phyloP scores from a whole-genome alignment of 2,329 filamentous ascomycete species.

The Phialophora chinensis region DNA sequence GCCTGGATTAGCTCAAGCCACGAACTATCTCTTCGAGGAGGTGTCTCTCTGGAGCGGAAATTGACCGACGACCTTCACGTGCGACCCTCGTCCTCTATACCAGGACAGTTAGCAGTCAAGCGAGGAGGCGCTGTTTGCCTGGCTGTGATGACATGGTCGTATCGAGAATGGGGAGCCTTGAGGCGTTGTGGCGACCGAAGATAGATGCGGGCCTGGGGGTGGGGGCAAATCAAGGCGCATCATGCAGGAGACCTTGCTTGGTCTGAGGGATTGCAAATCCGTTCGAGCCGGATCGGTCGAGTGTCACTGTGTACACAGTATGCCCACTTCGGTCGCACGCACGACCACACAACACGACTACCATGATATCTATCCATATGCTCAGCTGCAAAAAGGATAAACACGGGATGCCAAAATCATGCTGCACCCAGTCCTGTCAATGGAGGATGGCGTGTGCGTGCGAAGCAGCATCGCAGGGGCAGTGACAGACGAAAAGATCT shows the following conservation, averaged over 20 bases:
- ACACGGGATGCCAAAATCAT: not conserved
- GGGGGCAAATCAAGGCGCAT: not conserved
- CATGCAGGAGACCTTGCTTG: not conserved
- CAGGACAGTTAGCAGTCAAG: too few species aligned
- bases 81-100: too few species aligned
- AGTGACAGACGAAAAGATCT: not conserved
- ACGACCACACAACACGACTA: not conserved
- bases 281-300: not conserved
- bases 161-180: not conserved
- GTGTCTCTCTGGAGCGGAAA: not conserved
- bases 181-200: not conserved
- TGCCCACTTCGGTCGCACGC: not conserved
- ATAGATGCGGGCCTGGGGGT: not conserved
- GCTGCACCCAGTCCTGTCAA: not conserved
- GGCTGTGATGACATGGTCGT: not conserved
- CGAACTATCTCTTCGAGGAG: not conserved
- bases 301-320: not conserved
- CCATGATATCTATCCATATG: not conserved
- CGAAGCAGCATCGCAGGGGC: not conserved
- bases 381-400: not conserved
- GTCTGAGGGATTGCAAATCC: not conserved
- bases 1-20: slow-evolving; percentile 2
- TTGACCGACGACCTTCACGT: too few species aligned
- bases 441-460: not conserved
- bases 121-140: not conserved